Conservation (phyloP, 768 basidiomycete genomes). For the Mycena leptocephala region DNA sequence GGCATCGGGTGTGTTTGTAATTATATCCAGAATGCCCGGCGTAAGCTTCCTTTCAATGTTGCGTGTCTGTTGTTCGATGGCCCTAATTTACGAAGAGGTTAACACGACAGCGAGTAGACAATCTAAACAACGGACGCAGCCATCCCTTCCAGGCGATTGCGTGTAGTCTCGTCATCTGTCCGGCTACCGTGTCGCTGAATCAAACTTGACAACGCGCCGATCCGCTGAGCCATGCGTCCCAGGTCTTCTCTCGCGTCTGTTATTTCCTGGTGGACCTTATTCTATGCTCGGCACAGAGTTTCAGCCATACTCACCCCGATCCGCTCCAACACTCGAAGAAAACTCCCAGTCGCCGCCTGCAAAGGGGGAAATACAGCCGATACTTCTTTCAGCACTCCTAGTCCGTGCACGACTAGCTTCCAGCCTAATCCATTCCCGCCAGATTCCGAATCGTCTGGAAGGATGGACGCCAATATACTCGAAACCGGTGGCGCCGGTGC, state of each 20-base stretch:
- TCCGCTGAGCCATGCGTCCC: background rate
- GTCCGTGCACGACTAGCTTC: background rate
- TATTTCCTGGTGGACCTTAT: background rate
- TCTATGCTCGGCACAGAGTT: too few relatives aligned
- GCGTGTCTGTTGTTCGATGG: background rate
- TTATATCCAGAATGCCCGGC: background rate
- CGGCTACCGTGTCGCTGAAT: background rate
- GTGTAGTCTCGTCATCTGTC: background rate
- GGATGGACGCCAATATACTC: too few relatives aligned
- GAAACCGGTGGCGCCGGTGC: too few relatives aligned
- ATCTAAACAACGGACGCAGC: background rate
- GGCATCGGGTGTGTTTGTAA: background rate
- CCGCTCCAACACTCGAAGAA: background rate
- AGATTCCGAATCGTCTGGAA: too few relatives aligned
- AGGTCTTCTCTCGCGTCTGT: background rate
- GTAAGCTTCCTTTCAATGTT: background rate
- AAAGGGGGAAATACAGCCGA: background rate
- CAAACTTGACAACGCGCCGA: background rate
- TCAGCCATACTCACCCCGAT: background rate
- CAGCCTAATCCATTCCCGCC: background rate
- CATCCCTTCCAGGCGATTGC: background rate
- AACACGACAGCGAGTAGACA: background rate
- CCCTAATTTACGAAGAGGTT: background rate
- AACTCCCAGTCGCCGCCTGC: background rate
- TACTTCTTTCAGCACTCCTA: background rate